Base-by-base conservation (phyloP, 441 rosid genomes). In the Arabidopsis lyrata region DNA sequence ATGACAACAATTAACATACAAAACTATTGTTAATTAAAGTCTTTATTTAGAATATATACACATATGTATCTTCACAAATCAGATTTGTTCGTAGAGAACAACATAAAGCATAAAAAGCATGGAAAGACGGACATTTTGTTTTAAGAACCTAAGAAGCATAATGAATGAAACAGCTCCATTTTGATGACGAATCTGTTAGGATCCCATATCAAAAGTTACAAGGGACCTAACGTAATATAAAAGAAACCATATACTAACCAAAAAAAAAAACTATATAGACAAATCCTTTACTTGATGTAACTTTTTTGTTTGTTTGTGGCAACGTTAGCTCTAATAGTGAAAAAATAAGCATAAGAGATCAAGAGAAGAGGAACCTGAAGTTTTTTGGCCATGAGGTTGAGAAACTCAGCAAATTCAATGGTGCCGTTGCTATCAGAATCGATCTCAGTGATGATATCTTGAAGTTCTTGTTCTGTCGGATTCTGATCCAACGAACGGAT, bases 391-490 rank as follows among this genome's bases (percentile, higher is more conserved):
- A 90, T 84, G 59, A 92, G 83, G 66, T 84, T 83, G 81, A 88
- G 71, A 83, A 92, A 90, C 75, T 88, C 91, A 54, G 74, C 83
- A 18, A 86, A 81, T 50, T 88, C 89, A n/a, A 90, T 85, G 8
- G 86, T 84, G 49, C 90, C 94, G n/a, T 75, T 80, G 0, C 90
- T 86, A 31, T 83, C 80, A 15, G 13, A 71, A 62, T 88, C 86
- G 7, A 81, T 88, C 81, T 90, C 91, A 8, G 63, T 65, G 68
- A 92, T 87, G 89, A 92, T 92, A 57, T 16, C 70, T 49, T 66
- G 80, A 68, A 92, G 84, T 65, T 87, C 96, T 76, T 85, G 87
- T 53, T 84, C 88, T 14, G 96, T 86, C 0, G 95, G 92, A 61
- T 80, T 78, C 54, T 79, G 81, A 38, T 75, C 88, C 41, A 90